Base-by-base conservation (phyloP, 1,139 yeast genomes). In the Candida tropicalis region DNA sequence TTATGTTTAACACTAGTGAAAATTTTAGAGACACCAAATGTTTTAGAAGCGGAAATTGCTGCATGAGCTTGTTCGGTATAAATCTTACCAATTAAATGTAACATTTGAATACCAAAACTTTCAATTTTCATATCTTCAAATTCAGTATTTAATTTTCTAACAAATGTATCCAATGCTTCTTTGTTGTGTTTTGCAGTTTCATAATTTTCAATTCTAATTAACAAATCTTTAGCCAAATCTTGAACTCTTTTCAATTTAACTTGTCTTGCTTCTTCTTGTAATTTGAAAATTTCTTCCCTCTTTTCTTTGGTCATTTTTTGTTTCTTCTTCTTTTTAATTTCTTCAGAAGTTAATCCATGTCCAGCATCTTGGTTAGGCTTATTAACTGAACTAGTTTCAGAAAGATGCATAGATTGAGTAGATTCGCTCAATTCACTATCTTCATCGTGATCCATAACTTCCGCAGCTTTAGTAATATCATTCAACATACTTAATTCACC, bases 401-500 rank as follows among this genome's bases (percentile, higher is more conserved):
- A 28, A 22, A 40, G 9, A 18, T 8, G 9, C 38, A 38, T 17
- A 2, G 39, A 25, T 16, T 43, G 38, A 3, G 29, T 35, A 10
- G 32, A 27, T 15, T 39, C 41, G 13, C 12, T 26, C 31, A 39
- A 24, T 17, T 25, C 31, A 11, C 7, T 26, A 6, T 29, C 36
- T 3, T 57, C 56, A 24, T 54, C 58, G 22, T 56, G 54, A 13
- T 55, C 59, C 60, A 79, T 77, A 33, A 84, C 69, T 51, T 83
- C 90, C 43, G 84, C 79, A 22, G 88, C 80, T 62, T 87, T 86
- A 32, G 84, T 75, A 56, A 91, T 61, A 57, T 93, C 96, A 61
- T 83, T 86, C 60, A 91, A 68, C 60, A 93, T 72, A n/a, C 95
- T 82, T 51, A 93, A 72, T 63, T 91, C 97, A 4, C 99, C 99